phyloP scores from a whole-genome alignment of 2,329 filamentous ascomycete species.

The Ustilaginoidea virens region DNA sequence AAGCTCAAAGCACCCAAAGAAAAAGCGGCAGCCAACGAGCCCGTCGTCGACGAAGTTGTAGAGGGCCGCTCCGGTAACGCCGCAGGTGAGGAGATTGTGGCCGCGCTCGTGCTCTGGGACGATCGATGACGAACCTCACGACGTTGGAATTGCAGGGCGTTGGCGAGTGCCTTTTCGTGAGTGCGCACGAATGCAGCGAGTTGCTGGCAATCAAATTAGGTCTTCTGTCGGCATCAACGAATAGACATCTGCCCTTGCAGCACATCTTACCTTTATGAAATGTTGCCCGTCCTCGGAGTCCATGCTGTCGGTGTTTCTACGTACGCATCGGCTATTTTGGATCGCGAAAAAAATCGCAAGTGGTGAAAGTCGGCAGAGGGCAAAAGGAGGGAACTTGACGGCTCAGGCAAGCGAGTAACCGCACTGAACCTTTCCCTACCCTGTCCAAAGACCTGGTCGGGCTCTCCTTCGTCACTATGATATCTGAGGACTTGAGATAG shows the following conservation, averaged over 20 bases:
- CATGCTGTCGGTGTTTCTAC: constrained; percentile 34
- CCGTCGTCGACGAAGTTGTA: constrained; percentile 54
- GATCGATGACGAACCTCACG: constrained; percentile 58
- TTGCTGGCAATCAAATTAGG: constrained; percentile 46
- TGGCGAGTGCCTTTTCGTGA: constrained; percentile 92
- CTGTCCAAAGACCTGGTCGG: too few species aligned
- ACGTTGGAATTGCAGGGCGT: constrained; percentile 70
- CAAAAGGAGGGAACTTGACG: too few species aligned
- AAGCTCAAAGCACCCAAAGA: constrained; percentile 78
- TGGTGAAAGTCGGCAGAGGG: too few species aligned
- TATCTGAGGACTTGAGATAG: too few species aligned
- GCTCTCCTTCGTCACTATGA: too few species aligned
- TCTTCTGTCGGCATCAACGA: constrained; percentile 4
- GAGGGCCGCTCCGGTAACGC: constrained; percentile 45
- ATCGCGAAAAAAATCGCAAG: neutral
- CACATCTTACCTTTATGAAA: constrained; percentile 63
- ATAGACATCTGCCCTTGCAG: neutral
- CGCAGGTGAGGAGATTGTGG: constrained; percentile 38
- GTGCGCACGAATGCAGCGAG: constrained; percentile 91
- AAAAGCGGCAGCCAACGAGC: constrained; percentile 67
- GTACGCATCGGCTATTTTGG: constrained; percentile 9
- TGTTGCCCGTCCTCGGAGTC: constrained; percentile 80
- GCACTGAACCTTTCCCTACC: neutral
- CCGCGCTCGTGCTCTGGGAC: constrained; percentile 47
- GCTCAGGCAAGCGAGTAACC: too few species aligned